phyloP scores from a whole-genome alignment of 257 asterid species.

The Fraxinus quadrangulata region DNA sequence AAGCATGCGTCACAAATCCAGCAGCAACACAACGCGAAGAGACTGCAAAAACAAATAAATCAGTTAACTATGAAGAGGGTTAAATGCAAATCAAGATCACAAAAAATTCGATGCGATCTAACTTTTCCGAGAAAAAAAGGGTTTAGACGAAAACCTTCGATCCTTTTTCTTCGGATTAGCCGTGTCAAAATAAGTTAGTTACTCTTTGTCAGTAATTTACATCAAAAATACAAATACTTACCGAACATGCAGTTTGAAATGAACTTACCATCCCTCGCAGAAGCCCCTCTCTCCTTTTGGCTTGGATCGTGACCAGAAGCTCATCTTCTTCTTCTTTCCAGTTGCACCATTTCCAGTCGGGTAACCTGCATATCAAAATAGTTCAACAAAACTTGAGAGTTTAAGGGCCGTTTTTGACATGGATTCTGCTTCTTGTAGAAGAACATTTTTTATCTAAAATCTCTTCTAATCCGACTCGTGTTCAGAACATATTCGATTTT shows the following conservation, averaged over 20 bases:
- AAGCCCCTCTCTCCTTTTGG: slow-evolving; percentile 14
- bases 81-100: too few relatives aligned
- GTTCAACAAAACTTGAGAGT: background rate
- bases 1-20: slow-evolving; percentile 13
- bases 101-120: background rate
- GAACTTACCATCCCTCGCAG: slow-evolving; percentile 14
- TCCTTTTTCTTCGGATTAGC: background rate
- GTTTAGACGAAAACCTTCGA: background rate
- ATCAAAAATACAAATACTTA: background rate
- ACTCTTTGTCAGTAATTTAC: too few relatives aligned
- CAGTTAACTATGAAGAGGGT: background rate
- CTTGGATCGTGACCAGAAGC: background rate
- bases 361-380: background rate
- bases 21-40: slow-evolving; percentile 18
- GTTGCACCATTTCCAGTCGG: background rate
- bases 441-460: too few relatives aligned
- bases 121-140: background rate
- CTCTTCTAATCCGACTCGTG: too few relatives aligned
- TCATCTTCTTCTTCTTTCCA: slow-evolving; percentile 8
- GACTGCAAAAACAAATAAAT: slow-evolving; percentile 5
- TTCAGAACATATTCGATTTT: too few relatives aligned
- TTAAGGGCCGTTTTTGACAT: too few relatives aligned
- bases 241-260: background rate
- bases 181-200: background rate
- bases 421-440: too few relatives aligned